Conservation (phyloP, 805 yeast species). For the Kazachstania psychrophila region DNA sequence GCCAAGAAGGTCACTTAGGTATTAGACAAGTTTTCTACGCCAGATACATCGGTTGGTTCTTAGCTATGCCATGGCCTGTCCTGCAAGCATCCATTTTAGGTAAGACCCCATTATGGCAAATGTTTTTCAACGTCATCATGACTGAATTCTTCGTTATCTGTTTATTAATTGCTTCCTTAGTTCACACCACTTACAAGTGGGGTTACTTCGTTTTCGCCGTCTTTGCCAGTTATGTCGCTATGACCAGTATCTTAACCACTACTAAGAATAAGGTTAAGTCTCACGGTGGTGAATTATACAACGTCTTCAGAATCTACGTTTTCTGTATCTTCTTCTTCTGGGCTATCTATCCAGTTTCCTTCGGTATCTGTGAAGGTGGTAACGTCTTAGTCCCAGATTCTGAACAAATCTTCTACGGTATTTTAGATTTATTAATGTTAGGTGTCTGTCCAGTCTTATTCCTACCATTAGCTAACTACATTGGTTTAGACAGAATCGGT, state of each 20-base stretch:
- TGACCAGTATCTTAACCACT: slow-evolving; percentile 20
- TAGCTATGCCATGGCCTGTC: slow-evolving; percentile 41
- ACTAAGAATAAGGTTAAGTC: slow-evolving; percentile 16
- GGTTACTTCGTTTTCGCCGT: slow-evolving; percentile 40
- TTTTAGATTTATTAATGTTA: slow-evolving; percentile 43
- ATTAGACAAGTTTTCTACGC: slow-evolving; percentile 50
- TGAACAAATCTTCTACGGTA: slow-evolving; percentile 51
- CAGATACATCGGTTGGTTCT: slow-evolving; percentile 51
- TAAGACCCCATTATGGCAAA: slow-evolving; percentile 20
- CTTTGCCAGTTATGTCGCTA: slow-evolving; percentile 16
- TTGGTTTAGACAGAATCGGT: slow-evolving; percentile 21
- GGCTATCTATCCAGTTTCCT: slow-evolving; percentile 31
- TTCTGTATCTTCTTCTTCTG: slow-evolving; percentile 32
- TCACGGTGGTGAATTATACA: slow-evolving; percentile 17
- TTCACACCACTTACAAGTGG: slow-evolving; percentile 42
- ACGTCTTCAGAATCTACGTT: slow-evolving; percentile 13
- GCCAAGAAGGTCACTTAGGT: slow-evolving; percentile 23
- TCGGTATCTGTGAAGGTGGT: slow-evolving; percentile 47
- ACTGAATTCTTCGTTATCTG: slow-evolving; percentile 37
- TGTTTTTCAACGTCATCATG: slow-evolving; percentile 27
- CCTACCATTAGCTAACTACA: slow-evolving; percentile 14
- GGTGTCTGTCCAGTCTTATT: slow-evolving; percentile 21
- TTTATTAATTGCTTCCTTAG: slow-evolving; percentile 36
- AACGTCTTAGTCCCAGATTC: slow-evolving; percentile 50
- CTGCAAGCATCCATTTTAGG: slow-evolving; percentile 23